Conservation (phyloP, 2,329 filamentous ascomycete species). For the Calonectria fujianensis region DNA sequence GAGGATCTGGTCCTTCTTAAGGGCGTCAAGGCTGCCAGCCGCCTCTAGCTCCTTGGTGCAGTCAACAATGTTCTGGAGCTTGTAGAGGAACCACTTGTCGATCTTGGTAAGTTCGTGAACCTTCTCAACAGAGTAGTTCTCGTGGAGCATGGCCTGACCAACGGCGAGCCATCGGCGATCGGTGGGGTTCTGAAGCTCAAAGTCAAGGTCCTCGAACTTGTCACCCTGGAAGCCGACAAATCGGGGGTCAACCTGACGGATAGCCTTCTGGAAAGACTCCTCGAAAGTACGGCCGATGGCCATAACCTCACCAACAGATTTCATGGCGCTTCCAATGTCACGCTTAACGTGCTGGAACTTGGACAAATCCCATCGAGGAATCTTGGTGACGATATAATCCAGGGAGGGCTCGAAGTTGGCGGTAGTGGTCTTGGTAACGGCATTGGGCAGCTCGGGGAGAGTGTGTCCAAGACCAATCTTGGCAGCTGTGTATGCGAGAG, state of each 20-base stretch:
- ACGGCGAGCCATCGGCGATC: conserved; percentile 98
- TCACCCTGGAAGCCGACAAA: conserved; percentile 96
- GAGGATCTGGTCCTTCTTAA: conserved; percentile 91
- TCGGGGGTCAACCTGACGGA: conserved; percentile 94
- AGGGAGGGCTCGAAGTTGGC: conserved; percentile 98
- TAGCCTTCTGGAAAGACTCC: conserved; percentile 99
- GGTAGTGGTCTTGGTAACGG: conserved; percentile 98
- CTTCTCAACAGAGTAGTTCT: conserved; percentile 93
- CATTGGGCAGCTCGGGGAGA: conserved; percentile 95
- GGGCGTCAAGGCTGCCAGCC: conserved; percentile 85
- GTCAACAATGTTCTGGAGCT: conserved; percentile 97
- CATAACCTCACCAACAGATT: conserved; percentile 99
- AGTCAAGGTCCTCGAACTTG: conserved; percentile 94
- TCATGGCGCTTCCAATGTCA: conserved; percentile 98
- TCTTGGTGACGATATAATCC: conserved; percentile 99
- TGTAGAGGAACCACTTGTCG: conserved; percentile 99
- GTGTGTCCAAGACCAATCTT: conserved; percentile 98
- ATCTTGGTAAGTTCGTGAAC: conserved; percentile 98
- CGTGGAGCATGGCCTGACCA: conserved; percentile 97
- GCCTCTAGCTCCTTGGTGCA: conserved; percentile 90
- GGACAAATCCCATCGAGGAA: conserved; percentile 97
- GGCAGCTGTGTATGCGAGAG: conserved; percentile 95
- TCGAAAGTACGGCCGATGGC: conserved; percentile 98
- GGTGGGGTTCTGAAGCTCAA: conserved; percentile 91
- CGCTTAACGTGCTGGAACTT: conserved; percentile 99